Conservation (phyloP, 306 rosid species). For the Sechiopsis laciniata region DNA sequence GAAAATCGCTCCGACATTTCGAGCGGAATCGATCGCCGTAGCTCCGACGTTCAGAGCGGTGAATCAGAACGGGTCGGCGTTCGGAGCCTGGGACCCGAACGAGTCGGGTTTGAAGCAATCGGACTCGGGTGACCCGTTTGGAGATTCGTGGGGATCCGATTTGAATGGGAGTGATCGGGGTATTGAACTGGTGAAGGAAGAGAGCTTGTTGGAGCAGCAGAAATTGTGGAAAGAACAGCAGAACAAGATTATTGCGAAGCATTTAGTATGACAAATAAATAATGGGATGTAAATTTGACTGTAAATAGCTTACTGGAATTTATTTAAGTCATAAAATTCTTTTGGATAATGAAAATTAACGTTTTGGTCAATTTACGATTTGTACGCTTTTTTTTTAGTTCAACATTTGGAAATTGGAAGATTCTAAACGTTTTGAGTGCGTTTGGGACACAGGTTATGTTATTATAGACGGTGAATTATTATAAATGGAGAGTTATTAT, state of each 20-base stretch:
- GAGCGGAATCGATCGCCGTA: neutral
- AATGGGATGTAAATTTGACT: slow-evolving; percentile 4
- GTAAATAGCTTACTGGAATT: neutral
- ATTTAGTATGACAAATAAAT: slow-evolving; percentile 24
- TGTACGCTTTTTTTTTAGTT: too few species aligned
- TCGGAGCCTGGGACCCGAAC: neutral
- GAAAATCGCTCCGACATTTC: neutral
- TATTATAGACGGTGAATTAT: too few species aligned
- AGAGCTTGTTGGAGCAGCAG: slow-evolving; percentile 38
- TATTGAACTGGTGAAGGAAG: slow-evolving; percentile 31
- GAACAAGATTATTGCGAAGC: slow-evolving; percentile 63
- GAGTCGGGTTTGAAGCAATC: neutral
- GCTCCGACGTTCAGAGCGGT: slow-evolving; percentile 14
- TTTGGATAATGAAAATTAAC: neutral
- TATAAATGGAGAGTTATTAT: too few species aligned
- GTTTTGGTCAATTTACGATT: too few species aligned
- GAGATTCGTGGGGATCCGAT: slow-evolving; percentile 25
- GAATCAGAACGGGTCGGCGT: neutral
- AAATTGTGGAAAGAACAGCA: slow-evolving; percentile 68
- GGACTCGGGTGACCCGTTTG: slow-evolving; percentile 38
- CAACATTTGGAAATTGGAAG: too few species aligned
- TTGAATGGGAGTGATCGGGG: slow-evolving; percentile 1
- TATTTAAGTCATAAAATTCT: neutral
- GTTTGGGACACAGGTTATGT: too few species aligned
- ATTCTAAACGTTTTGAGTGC: too few species aligned